Percentiles rank a stretch among this genome's conserved stretches.
Evolutionary conservation across 768 basidiomycete genomes (phyloP).

Genomic region (Pholiota conissans): DNA sequence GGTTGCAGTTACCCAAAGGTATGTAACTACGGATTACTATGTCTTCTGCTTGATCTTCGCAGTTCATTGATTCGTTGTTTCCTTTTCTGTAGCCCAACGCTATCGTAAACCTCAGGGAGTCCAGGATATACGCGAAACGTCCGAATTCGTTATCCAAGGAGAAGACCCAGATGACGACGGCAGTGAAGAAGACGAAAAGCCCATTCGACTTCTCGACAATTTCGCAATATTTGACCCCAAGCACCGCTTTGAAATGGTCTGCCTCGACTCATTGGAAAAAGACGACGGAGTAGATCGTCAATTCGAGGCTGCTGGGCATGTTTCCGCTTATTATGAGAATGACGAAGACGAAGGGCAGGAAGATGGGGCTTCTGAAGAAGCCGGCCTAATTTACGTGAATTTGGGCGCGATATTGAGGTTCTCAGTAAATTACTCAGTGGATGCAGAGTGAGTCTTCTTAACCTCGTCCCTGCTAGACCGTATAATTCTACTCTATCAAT

Average conservation of each 20-base stretch:
- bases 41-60: neutral
- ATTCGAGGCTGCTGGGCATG: constrained; percentile 59
- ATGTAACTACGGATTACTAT: neutral
- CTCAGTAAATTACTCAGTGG: constrained; percentile 49
- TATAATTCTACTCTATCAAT: no score
- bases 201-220: constrained; percentile 53
- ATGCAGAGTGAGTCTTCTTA: constrained; percentile 56
- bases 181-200: constrained; percentile 44
- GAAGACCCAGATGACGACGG: constrained; percentile 22
- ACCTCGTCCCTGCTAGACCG: no score
- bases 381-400: constrained; percentile 40
- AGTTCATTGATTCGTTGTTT: neutral
- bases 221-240: constrained; percentile 64
- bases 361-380: constrained; percentile 35
- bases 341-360: constrained; percentile 69
- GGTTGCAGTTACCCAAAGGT: constrained; percentile 2
- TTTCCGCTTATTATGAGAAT: constrained; percentile 42
- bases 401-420: constrained; percentile 48
- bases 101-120: constrained; percentile 6
- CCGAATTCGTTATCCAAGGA: constrained; percentile 36
- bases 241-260: constrained; percentile 43
- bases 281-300: constrained; percentile 38
- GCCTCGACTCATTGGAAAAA: constrained; percentile 46
- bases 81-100: neutral
- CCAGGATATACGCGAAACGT: constrained; percentile 35